A percentile compares a stretch with the other conserved stretches of the same genome.
Evolutionary conservation across 2,329 filamentous ascomycete genomes (phyloP).

Genomic region (Neonectria magnoliae): DNA sequence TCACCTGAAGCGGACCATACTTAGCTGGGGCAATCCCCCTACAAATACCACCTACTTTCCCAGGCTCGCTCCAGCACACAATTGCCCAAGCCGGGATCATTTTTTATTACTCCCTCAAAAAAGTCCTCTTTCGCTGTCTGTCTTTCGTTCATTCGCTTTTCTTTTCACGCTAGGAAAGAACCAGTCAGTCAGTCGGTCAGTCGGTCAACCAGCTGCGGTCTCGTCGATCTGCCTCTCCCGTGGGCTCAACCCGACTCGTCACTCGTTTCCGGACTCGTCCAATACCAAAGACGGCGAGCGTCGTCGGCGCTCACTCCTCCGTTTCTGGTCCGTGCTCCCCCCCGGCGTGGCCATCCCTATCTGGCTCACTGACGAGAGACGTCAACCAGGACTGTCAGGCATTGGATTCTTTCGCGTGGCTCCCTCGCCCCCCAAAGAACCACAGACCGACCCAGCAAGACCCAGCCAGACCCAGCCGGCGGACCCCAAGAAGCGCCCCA

Average conservation of each 20-base stretch:
- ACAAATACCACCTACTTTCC: slow-evolving; percentile 28
- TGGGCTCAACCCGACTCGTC: not conserved
- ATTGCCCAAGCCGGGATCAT: slow-evolving; percentile 14
- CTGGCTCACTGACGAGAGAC: slow-evolving; percentile 25
- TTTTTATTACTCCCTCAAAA: slow-evolving; percentile 8
- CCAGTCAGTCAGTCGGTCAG: not conserved
- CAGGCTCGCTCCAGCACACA: slow-evolving; percentile 18
- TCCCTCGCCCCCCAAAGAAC: slow-evolving; percentile 13
- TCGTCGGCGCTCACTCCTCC: not conserved
- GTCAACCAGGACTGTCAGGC: slow-evolving; percentile 22
- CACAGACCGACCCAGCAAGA: slow-evolving; percentile 27
- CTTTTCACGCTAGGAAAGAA: slow-evolving; percentile 16
- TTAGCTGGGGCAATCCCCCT: slow-evolving; percentile 28
- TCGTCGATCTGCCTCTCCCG: slow-evolving; percentile 7
- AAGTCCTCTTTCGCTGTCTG: not conserved
- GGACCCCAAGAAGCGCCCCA: slow-evolving; percentile 36
- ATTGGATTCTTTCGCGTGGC: slow-evolving; percentile 18
- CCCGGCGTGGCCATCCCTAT: slow-evolving; percentile 5
- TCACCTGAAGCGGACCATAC: slow-evolving; percentile 43
- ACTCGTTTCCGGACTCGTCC: slow-evolving; percentile 7
- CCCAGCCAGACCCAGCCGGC: slow-evolving; percentile 33
- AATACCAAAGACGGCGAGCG: slow-evolving; percentile 4
- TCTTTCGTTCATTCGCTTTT: slow-evolving; percentile 3
- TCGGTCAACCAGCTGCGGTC: not conserved
- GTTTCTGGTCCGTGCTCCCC: slow-evolving; percentile 1